Percentiles rank a stretch among this genome's conserved stretches.
Evolutionary conservation across 345 rosid species (phyloP).

Genomic region (Bruguiera sexangula): DNA sequence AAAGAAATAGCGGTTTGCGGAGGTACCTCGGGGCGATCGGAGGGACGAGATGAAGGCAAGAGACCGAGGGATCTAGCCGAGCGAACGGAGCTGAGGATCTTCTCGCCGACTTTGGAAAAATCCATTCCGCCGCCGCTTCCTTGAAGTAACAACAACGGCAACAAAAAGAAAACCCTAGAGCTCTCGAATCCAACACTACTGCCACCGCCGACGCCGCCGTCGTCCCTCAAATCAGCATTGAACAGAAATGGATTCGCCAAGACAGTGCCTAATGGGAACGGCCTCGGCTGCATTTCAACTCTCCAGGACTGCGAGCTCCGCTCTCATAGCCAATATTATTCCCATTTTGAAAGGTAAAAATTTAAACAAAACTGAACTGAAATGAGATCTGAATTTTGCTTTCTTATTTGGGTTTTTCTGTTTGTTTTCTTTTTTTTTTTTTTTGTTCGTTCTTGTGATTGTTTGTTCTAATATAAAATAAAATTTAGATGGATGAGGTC

Average conservation of each 20-base stretch:
- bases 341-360: neutral
- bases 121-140: constrained; percentile 78
- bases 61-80: constrained; percentile 92
- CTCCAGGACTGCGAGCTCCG: constrained; percentile 24
- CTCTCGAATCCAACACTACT: constrained; percentile 47
- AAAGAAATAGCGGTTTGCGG: neutral
- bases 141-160: constrained; percentile 74
- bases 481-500: no score
- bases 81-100: constrained; percentile 82
- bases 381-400: no score
- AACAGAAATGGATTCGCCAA: constrained; percentile 60
- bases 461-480: no score
- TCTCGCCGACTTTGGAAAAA: constrained; percentile 90
- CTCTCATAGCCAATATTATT: neutral
- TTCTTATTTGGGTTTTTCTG: neutral
- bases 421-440: neutral
- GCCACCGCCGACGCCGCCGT: constrained; percentile 20
- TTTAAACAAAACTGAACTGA: no score
- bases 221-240: constrained; percentile 65
- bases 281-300: constrained; percentile 78
- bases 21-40: constrained; percentile 88
- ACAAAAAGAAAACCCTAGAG: constrained; percentile 80
- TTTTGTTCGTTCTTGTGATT: neutral
- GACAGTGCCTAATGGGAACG: constrained; percentile 58
- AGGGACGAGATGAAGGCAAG: constrained; percentile 48